Evolutionary conservation across 805 yeast species (phyloP).

Genomic region (Starmerella floricola): DNA sequence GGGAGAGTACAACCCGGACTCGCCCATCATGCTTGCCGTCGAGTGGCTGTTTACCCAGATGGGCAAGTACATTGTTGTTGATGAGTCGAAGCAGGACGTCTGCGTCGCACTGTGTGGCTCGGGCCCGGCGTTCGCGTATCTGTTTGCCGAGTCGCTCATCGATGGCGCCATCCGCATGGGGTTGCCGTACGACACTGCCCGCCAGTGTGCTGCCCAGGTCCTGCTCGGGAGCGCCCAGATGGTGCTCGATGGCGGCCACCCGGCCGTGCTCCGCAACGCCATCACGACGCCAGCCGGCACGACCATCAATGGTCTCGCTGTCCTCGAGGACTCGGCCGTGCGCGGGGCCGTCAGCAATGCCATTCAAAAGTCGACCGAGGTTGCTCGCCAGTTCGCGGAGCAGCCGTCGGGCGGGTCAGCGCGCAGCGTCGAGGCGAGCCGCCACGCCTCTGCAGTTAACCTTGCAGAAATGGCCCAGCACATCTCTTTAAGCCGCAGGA

Average conservation of each 20-base stretch:
- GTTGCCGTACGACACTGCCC: conserved; percentile 70
- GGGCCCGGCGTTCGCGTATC: conserved; percentile 86
- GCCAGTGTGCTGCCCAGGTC: conserved; percentile 81
- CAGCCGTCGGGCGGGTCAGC: conserved; percentile 8
- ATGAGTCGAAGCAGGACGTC: conserved; percentile 88
- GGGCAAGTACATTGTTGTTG: conserved; percentile 33
- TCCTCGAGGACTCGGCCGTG: conserved; percentile 83
- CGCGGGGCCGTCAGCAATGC: conserved; percentile 81
- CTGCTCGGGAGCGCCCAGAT: conserved; percentile 87
- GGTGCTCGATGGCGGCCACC: conserved; percentile 79
- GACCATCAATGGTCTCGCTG: conserved; percentile 87
- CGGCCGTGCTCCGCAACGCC: conserved; percentile 72
- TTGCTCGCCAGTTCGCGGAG: conserved; percentile 35
- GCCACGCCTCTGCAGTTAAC: conserved; percentile 20
- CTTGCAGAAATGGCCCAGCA: conserved; percentile 25
- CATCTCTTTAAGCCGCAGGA: conserved; percentile 23
- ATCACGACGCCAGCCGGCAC: conserved; percentile 98
- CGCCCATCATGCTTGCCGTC: conserved; percentile 26
- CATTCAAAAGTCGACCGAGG: conserved; percentile 80
- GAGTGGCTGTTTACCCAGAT: conserved; percentile 34
- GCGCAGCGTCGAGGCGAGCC: conserved; percentile 18
- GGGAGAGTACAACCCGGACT: conserved; percentile 30
- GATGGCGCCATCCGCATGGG: conserved; percentile 96
- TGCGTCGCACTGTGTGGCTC: conserved; percentile 93
- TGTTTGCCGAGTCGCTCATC: conserved; percentile 80